Percentiles rank a stretch among this genome's conserved stretches.
These are phyloP conservation scores for Penicillium expansum DNA, from an alignment of 2,329 filamentous ascomycete species.

Conservation along the genomic window DNA sequence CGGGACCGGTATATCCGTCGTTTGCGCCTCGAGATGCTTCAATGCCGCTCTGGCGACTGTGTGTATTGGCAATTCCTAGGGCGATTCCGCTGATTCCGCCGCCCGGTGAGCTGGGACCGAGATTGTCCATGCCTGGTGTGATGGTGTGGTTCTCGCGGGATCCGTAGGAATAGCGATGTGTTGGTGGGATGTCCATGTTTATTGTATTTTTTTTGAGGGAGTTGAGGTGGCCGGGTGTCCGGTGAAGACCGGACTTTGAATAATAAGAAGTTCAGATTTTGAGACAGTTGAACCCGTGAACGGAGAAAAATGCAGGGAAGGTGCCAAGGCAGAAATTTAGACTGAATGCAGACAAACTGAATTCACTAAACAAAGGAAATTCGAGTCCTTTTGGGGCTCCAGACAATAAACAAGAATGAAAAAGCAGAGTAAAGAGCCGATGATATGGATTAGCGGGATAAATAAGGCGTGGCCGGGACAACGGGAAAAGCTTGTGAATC, in stretches of 20 bases:
- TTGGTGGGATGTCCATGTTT: constrained; percentile 13
- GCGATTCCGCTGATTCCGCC: constrained; percentile 69
- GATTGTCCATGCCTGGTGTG: constrained; percentile 67
- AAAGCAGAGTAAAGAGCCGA: not conserved
- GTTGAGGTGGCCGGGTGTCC: not conserved
- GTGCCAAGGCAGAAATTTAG: not conserved
- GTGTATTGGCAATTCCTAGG: constrained; percentile 62
- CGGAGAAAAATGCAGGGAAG: not conserved
- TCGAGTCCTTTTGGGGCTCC: not conserved
- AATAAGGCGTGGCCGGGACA: constrained; percentile 19
- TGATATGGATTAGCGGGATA: not conserved
- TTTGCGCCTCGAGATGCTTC: constrained; percentile 55
- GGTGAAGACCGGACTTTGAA: not conserved
- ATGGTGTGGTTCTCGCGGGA: constrained; percentile 40
- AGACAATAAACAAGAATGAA: not conserved
- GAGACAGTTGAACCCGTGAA: not conserved
- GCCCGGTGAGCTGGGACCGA: constrained; percentile 57
- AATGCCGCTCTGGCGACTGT: constrained; percentile 63
- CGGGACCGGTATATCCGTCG: constrained; percentile 28
- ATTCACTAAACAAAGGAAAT: not conserved
- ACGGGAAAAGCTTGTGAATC: not conserved
- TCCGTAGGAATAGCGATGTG: constrained; percentile 27
- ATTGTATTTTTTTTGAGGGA: not conserved
- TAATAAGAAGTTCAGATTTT: not conserved
- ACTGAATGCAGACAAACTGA: not conserved